These are phyloP conservation scores for Penicillium thymicola DNA, from an alignment of 2,329 filamentous ascomycete species.

Conservation along the genomic window DNA sequence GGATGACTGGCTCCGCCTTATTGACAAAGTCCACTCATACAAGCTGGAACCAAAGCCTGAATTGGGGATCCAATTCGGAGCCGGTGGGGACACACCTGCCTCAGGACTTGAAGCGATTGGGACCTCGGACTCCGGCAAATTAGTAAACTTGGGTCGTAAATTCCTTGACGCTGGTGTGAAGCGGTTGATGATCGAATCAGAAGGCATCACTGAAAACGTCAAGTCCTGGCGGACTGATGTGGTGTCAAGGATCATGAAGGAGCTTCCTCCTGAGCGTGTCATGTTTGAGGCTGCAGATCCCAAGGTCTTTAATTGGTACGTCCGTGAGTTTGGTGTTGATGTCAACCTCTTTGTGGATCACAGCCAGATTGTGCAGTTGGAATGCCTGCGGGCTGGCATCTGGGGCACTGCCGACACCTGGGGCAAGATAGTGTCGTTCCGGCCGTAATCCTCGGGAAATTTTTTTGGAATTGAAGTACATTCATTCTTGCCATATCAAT, in stretches of 20 bases:
- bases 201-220: constrained; percentile 59
- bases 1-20: constrained; percentile 53
- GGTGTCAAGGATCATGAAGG: constrained; percentile 51
- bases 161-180: constrained; percentile 55
- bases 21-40: constrained; percentile 48
- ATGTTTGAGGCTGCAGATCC: constrained; percentile 60
- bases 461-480: neutral
- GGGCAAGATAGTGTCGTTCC: constrained; percentile 50
- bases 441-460: neutral
- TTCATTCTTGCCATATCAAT: neutral
- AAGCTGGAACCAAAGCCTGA: constrained; percentile 55
- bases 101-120: constrained; percentile 48
- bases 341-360: constrained; percentile 59
- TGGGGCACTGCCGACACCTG: constrained; percentile 57
- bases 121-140: constrained; percentile 49
- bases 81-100: constrained; percentile 52
- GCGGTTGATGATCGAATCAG: constrained; percentile 58
- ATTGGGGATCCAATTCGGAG: constrained; percentile 57
- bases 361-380: constrained; percentile 57
- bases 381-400: constrained; percentile 51
- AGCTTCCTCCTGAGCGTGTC: constrained; percentile 51
- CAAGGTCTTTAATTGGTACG: constrained; percentile 56
- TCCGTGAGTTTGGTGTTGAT: constrained; percentile 55
- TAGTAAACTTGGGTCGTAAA: constrained; percentile 49
- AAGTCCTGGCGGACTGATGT: constrained; percentile 54